Base-by-base conservation (phyloP, 2,329 filamentous ascomycete genomes). In the Mycosphaerella sp. region DNA sequence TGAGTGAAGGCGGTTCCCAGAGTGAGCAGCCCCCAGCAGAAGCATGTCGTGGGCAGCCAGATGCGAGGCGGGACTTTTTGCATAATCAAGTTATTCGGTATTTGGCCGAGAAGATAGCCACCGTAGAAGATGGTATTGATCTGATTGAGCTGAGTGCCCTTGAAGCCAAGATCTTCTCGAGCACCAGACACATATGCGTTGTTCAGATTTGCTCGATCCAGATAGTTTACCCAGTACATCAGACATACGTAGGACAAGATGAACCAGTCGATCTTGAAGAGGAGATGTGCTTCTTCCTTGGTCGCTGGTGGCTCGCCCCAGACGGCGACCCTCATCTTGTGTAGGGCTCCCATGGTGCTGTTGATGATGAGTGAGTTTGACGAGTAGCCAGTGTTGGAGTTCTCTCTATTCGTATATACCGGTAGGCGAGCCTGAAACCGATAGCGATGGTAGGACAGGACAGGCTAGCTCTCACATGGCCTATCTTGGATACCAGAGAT, bases 21-120 rank as follows among this genome's bases (percentile, higher is more conserved):
- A 3, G 82, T 86, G 21, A 86, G 66, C 0, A 73, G 70, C 2
- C 78, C 81, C 84, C 83, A 86, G 50, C 79, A 60, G 83, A 83
- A 71, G 43, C 59, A 62, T 9, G 61, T 63, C 16, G 52, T 56
- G 1, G 61, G 59, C 10, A 64, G 37, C 54, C 79, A 85, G 54
- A 79, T 71, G n/a, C 81, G 74, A 2, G 82, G 82, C 44, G 75
- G 75, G 53, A 86, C 63, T 58, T 83, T 81, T 64, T 84, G 79
- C 2, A 86, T 71, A 2, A 79, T 79, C 7, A 84, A 64, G 59
- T 82, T 83, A 46, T 75, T 78, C 0, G 80, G 80, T 13, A 84
- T 70, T 62, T 85, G 80, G 1, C 81, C 81, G 3, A 84, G 64
- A 0, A 73, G 68, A 52, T 75, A 73, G 48, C 73, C 61, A 10